A percentile compares a stretch with the other conserved stretches of the same genome.
phyloP scores from a whole-genome alignment of 352 stramenopile genomes.

The Phytophthora podocarpi region DNA sequence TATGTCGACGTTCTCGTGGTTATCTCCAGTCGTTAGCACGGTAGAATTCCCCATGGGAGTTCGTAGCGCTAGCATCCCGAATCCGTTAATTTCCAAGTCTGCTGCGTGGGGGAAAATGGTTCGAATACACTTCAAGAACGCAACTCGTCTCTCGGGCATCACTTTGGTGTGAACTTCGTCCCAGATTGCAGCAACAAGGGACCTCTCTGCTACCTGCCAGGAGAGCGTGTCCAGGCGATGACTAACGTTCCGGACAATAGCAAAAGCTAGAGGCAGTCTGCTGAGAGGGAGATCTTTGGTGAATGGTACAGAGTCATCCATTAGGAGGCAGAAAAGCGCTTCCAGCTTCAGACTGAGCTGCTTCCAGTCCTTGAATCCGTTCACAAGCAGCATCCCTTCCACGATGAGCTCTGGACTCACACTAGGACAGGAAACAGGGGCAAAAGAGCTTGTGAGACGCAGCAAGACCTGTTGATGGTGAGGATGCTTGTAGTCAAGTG shows the following conservation, averaged over 20 bases:
- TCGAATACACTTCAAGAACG: conserved; percentile 49
- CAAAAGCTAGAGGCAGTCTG: conserved; percentile 32
- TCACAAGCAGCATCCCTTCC: conserved; percentile 40
- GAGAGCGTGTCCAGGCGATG: conserved; percentile 19
- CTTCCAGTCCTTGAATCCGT: conserved; percentile 52
- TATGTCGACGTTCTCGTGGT: background rate
- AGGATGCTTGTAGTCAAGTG: conserved; percentile 33
- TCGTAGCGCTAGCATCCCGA: conserved; percentile 24
- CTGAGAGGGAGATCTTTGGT: conserved; percentile 26
- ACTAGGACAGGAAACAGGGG: conserved; percentile 43
- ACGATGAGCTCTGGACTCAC: conserved; percentile 39
- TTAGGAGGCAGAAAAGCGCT: conserved; percentile 35
- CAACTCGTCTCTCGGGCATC: conserved; percentile 42
- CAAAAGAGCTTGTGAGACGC: conserved; percentile 46
- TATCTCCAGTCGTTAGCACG: background rate
- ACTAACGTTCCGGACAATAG: conserved; percentile 28
- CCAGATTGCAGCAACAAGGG: conserved; percentile 54
- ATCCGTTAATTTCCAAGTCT: conserved; percentile 47
- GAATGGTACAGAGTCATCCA: conserved; percentile 32
- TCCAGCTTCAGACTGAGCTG: conserved; percentile 47
- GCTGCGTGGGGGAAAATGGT: conserved; percentile 41
- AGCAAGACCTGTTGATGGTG: conserved; percentile 53
- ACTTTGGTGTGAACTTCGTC: conserved; percentile 51
- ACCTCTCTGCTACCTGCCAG: conserved; percentile 46
- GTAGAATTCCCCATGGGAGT: background rate